phyloP scores from a whole-genome alignment of 768 basidiomycete species.

The Rhizopogon roseolus region DNA sequence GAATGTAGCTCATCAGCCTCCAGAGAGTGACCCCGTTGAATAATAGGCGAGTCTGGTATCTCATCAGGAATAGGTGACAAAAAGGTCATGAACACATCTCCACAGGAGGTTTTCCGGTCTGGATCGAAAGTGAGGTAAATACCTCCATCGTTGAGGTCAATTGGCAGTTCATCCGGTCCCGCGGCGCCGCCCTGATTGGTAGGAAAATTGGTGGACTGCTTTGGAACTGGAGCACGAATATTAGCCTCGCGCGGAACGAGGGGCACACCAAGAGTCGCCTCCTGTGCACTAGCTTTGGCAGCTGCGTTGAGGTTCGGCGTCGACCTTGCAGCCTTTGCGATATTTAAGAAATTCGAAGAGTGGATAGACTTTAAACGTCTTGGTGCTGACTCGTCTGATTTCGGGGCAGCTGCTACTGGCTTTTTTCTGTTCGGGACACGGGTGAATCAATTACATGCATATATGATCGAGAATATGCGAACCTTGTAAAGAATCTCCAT shows the following conservation, averaged over 20 bases:
- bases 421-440: slow-evolving; percentile 7
- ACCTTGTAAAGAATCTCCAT: slow-evolving; percentile 20
- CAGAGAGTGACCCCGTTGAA: slow-evolving; percentile 16
- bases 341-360: slow-evolving; percentile 13
- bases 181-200: neutral
- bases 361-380: slow-evolving; percentile 6
- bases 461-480: neutral
- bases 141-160: slow-evolving; percentile 10
- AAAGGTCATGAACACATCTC: slow-evolving; percentile 13
- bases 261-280: neutral
- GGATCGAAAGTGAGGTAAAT: slow-evolving; percentile 27
- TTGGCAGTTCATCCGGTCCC: slow-evolving; percentile 2
- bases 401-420: neutral
- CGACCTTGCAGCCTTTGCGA: slow-evolving; percentile 16
- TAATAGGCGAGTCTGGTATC: slow-evolving; percentile 18
- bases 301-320: slow-evolving; percentile 15
- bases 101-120: slow-evolving; percentile 15
- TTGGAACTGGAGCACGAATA: neutral
- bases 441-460: neutral
- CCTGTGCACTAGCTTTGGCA: neutral
- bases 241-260: neutral
- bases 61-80: slow-evolving; percentile 21
- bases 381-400: slow-evolving; percentile 4
- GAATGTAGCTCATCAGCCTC: slow-evolving; percentile 8
- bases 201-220: neutral